Conservation (phyloP, 2,329 filamentous ascomycete genomes). For the Fusarium algeriense region DNA sequence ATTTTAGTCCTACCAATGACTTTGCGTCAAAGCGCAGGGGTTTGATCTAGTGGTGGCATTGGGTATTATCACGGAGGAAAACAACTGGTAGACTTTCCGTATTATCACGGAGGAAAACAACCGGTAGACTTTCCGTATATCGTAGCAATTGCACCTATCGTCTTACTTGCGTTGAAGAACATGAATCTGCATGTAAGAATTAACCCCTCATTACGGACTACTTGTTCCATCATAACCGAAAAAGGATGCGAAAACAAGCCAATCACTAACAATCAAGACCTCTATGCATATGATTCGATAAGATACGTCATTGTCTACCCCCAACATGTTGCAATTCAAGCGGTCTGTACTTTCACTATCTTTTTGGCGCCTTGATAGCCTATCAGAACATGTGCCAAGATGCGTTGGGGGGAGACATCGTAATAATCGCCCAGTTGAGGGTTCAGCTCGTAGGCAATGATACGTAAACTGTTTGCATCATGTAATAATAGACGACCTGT, state of each 20-base stretch:
- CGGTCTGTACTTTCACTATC: neutral
- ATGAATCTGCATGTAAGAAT: neutral
- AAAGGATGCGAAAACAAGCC: neutral
- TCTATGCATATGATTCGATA: neutral
- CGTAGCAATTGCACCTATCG: neutral
- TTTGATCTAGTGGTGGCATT: neutral
- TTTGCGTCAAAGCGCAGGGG: neutral
- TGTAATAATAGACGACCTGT: neutral
- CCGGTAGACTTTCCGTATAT: neutral
- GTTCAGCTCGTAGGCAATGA: neutral
- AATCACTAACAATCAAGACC: neutral
- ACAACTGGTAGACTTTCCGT: neutral
- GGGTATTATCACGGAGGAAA: neutral
- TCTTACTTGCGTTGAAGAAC: neutral
- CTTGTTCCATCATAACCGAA: neutral
- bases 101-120: neutral
- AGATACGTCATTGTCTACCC: neutral
- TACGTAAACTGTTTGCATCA: neutral
- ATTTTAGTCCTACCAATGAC: neutral
- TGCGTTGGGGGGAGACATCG: neutral
- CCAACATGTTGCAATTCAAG: neutral
- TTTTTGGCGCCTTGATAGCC: neutral
- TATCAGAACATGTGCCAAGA: neutral
- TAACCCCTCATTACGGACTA: neutral
- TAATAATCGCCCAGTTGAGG: neutral